phyloP scores from a whole-genome alignment of 139 green algal genomes.

The Closterium sp. region DNA sequence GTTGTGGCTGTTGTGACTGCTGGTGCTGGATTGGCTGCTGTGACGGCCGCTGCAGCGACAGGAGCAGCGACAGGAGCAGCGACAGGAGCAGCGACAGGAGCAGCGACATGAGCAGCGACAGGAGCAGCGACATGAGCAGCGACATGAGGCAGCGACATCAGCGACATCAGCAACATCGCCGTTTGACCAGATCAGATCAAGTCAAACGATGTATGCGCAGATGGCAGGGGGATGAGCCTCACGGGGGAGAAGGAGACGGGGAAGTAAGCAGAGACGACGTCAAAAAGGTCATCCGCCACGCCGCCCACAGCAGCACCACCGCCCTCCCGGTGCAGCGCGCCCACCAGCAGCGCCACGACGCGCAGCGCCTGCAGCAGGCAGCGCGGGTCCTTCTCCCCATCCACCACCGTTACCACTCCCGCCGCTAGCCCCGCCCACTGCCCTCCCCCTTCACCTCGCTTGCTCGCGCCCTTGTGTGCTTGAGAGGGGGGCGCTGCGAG shows the following conservation, averaged over 20 bases:
- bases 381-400: slow-evolving; percentile 89
- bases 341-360: slow-evolving; percentile 27
- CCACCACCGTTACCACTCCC: slow-evolving; percentile 55
- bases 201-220: background rate
- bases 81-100: too few relatives aligned
- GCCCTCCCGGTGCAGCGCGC: background rate
- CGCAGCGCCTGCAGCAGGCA: slow-evolving; percentile 77
- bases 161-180: too few relatives aligned
- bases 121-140: too few relatives aligned
- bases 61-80: too few relatives aligned
- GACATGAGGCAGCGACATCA: too few relatives aligned
- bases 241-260: slow-evolving; percentile 81
- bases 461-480: too few relatives aligned
- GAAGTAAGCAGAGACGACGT: slow-evolving; percentile 87
- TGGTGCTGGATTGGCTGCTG: too few relatives aligned
- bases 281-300: slow-evolving; percentile 65
- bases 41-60: too few relatives aligned
- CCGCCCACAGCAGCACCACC: background rate
- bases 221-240: background rate
- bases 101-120: too few relatives aligned
- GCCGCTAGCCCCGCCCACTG: slow-evolving; percentile 19
- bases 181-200: too few relatives aligned
- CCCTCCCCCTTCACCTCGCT: background rate
- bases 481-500: background rate
- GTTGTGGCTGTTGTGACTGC: too few relatives aligned